Base-by-base conservation (phyloP, 176 grass and related monocot species). In the Zoysia pacifica region DNA sequence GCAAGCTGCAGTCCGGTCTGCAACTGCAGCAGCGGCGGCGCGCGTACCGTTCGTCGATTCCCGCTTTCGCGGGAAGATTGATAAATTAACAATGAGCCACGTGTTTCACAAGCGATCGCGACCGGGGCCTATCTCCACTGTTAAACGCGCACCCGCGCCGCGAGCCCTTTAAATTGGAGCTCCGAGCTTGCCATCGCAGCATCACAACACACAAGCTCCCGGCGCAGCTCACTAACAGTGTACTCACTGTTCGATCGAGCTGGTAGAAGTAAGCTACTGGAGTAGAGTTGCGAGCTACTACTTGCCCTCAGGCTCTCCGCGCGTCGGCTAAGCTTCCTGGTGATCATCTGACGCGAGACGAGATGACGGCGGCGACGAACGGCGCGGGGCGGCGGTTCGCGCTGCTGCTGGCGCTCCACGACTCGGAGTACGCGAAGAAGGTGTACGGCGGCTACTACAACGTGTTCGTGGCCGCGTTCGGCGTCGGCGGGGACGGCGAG, bases 341-440 rank as follows among this genome's bases (percentile, higher is more conserved):
- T 12, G 51, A 3, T 50, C 19, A 53, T 28, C 52, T 16, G 16
- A 58, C 5, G 54, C 54, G 54, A 58, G 18, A 46, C 13, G 37
- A 70, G 84, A 50, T 44, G 39, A 9, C 41, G 52, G 43, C 59
- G 16, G 47, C 12, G 10, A 39, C 38, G 0, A 40, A 14, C 6
- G 10, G 37, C 3, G 62, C 13, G 1, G 76, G 51, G 70, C 35
- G 72, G 72, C 51, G 80, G 41, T 91, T 79, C 79, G 85, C 83
- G 68, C 75, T 92, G 41, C 72, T 89, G 35, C 63, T 92, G 51
- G 83, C 90, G 39, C 47, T 79, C 41, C 54, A 73, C 15, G 90
- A 92, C 73, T 83, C 90, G 5, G 90, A 92, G 11, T 89, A 92
- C 83, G 86, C 84, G 11, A 83, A 54, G 86, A 67, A 62, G 76